Conservation (phyloP, 352 stramenopile genomes). For the Phytophthora europaea region DNA sequence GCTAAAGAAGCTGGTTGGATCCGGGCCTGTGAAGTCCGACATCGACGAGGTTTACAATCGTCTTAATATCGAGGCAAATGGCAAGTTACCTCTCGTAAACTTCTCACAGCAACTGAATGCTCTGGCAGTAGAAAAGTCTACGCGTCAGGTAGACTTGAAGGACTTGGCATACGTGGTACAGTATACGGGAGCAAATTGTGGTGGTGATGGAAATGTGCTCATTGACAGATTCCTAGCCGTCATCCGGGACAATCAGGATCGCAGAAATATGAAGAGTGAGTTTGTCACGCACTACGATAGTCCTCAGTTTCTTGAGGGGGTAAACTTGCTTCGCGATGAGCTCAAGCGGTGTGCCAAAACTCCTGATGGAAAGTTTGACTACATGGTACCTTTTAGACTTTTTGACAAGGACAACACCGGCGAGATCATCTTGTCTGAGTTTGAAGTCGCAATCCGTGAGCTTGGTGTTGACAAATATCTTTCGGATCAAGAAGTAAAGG, state of each 20-base stretch:
- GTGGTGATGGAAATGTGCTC: constrained; percentile 67
- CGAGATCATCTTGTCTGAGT: constrained; percentile 76
- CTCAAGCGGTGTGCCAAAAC: constrained; percentile 85
- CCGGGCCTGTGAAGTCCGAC: constrained; percentile 40
- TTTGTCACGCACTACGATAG: constrained; percentile 88
- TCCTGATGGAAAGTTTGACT: constrained; percentile 83
- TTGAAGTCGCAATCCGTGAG: constrained; percentile 75
- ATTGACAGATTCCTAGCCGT: constrained; percentile 81
- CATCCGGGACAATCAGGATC: constrained; percentile 74
- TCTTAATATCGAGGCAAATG: constrained; percentile 79
- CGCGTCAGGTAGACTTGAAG: constrained; percentile 65
- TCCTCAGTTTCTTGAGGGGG: constrained; percentile 77
- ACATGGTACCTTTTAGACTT: constrained; percentile 68
- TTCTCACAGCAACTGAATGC: constrained; percentile 71
- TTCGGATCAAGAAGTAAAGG: constrained; percentile 81
- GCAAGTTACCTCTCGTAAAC: constrained; percentile 67
- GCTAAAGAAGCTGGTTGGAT: constrained; percentile 74
- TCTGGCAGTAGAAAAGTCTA: constrained; percentile 62
- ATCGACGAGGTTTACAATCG: constrained; percentile 72
- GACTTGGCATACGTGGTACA: constrained; percentile 83
- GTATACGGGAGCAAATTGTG: constrained; percentile 80
- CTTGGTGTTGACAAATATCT: constrained; percentile 81
- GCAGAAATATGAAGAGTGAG: constrained; percentile 87
- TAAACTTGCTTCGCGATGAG: constrained; percentile 75
- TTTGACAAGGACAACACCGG: constrained; percentile 82